phyloP scores from a whole-genome alignment of 768 basidiomycete species.

The Tubosaeta brunneosetosa region DNA sequence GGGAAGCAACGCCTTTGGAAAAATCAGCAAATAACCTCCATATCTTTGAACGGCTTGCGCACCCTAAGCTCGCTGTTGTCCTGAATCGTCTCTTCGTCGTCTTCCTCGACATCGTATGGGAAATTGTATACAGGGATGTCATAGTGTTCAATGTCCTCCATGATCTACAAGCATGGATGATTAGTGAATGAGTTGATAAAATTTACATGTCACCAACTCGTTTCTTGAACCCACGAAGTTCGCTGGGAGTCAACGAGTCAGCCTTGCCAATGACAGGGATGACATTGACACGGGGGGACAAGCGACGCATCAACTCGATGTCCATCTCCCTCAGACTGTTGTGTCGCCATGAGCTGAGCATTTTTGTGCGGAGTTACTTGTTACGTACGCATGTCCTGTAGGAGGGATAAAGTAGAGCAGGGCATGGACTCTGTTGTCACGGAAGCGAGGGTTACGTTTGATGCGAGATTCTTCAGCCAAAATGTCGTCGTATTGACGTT shows the following conservation, averaged over 20 bases:
- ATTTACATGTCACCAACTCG: slow-evolving; percentile 44
- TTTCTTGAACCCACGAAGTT: slow-evolving; percentile 95
- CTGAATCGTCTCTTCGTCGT: slow-evolving; percentile 96
- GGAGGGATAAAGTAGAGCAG: slow-evolving; percentile 98
- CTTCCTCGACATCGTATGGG: slow-evolving; percentile 98
- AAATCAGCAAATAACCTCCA: slow-evolving; percentile 2
- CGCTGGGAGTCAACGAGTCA: slow-evolving; percentile 89
- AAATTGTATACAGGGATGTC: slow-evolving; percentile 99
- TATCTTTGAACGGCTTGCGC: slow-evolving; percentile 21
- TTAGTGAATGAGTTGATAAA: not conserved
- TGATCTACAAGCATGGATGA: slow-evolving; percentile 56
- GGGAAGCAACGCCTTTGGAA: slow-evolving; percentile 73
- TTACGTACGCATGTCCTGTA: slow-evolving; percentile 89
- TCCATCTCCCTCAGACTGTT: slow-evolving; percentile 93
- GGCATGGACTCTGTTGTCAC: slow-evolving; percentile 96
- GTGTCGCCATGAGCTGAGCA: not conserved
- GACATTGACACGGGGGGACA: slow-evolving; percentile 97
- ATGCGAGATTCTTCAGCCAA: slow-evolving; percentile 98
- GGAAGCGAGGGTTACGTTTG: slow-evolving; percentile 98
- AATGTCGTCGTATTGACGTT: slow-evolving; percentile 98
- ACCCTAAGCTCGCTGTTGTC: slow-evolving; percentile 96
- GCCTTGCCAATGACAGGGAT: slow-evolving; percentile 98
- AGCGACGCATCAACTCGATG: slow-evolving; percentile 96
- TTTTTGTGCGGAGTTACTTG: not conserved
- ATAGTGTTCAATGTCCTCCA: slow-evolving; percentile 99